Evolutionary conservation across 768 basidiomycete genomes (phyloP).

Genomic region (Pulveroboletus sp.): DNA sequence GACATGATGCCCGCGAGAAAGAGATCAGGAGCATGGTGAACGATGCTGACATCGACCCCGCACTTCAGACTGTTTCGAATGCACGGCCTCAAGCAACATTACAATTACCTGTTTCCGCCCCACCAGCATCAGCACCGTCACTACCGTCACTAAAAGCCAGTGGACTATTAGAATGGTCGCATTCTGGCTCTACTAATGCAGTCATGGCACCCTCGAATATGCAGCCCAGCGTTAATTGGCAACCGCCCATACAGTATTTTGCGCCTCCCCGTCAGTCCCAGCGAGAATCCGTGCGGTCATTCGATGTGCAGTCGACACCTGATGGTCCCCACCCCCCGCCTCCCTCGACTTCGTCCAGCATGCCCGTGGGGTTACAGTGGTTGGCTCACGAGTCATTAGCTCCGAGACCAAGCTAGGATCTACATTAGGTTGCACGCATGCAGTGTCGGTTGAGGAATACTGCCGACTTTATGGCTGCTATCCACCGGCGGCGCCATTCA

Average conservation of each 20-base stretch:
- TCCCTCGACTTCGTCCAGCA: conserved; percentile 29
- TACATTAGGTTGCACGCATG: background rate
- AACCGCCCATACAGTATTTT: conserved; percentile 20
- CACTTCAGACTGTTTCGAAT: conserved; percentile 25
- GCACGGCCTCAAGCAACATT: conserved; percentile 15
- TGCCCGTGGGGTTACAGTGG: conserved; percentile 70
- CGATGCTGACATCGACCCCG: conserved; percentile 31
- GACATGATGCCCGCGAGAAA: conserved; percentile 24
- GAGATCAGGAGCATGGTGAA: conserved; percentile 22
- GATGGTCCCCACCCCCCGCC: conserved; percentile 17
- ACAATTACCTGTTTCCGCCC: conserved; percentile 6
- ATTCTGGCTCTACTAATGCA: conserved; percentile 39
- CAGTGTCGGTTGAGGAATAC: background rate
- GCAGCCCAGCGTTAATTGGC: conserved; percentile 20
- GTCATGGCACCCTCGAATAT: conserved; percentile 7
- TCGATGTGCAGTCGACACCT: conserved; percentile 6
- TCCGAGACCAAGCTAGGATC: conserved; percentile 21
- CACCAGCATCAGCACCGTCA: conserved; percentile 37
- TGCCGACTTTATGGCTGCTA: background rate
- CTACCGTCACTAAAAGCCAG: conserved; percentile 73
- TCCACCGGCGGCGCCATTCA: conserved; percentile 8
- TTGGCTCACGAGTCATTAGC: conserved; percentile 56
- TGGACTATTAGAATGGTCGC: conserved; percentile 57
- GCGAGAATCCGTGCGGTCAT: conserved; percentile 17
- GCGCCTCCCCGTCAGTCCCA: conserved; percentile 15